Evolutionary conservation across 1,284 basidiomycete genomes (phyloP).

Genomic region (Agroathelia rolfsii): DNA sequence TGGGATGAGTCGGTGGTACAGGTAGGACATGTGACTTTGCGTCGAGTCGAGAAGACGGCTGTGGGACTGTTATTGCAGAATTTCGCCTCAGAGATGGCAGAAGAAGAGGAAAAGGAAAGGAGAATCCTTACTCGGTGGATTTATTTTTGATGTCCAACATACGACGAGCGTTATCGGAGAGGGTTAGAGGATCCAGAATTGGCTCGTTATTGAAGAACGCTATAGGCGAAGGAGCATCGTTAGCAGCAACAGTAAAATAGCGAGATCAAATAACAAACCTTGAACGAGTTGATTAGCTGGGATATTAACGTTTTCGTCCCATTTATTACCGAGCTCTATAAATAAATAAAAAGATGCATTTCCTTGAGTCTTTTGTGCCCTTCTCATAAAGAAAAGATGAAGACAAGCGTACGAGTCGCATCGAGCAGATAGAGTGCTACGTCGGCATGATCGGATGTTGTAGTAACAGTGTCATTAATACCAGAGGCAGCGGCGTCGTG

Average conservation of each 20-base stretch:
- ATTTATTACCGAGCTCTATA: slow-evolving; percentile 47
- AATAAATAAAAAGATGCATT: slow-evolving; percentile 11
- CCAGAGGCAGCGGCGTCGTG: slow-evolving; percentile 36
- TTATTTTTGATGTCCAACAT: slow-evolving; percentile 41
- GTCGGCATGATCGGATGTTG: slow-evolving; percentile 23
- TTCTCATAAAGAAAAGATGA: neutral
- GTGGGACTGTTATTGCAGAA: slow-evolving; percentile 33
- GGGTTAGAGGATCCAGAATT: slow-evolving; percentile 48
- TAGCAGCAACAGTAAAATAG: neutral
- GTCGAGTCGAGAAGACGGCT: slow-evolving; percentile 45
- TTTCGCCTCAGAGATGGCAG: slow-evolving; percentile 4
- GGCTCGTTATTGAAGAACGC: slow-evolving; percentile 47
- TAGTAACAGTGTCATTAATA: slow-evolving; percentile 20
- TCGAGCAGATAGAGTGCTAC: slow-evolving; percentile 79
- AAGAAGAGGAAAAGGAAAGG: slow-evolving; percentile 11
- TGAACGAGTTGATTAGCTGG: slow-evolving; percentile 41
- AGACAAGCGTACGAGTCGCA: slow-evolving; percentile 48
- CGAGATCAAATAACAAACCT: slow-evolving; percentile 25
- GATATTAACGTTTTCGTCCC: slow-evolving; percentile 44
- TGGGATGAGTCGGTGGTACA: slow-evolving; percentile 57
- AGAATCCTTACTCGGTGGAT: slow-evolving; percentile 34
- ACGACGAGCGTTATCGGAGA: slow-evolving; percentile 45
- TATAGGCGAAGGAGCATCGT: slow-evolving; percentile 18
- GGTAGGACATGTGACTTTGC: slow-evolving; percentile 50
- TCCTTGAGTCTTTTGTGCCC: neutral